Base-by-base conservation (phyloP, 106 monocot species). In the Dendrobium huoshanense region DNA sequence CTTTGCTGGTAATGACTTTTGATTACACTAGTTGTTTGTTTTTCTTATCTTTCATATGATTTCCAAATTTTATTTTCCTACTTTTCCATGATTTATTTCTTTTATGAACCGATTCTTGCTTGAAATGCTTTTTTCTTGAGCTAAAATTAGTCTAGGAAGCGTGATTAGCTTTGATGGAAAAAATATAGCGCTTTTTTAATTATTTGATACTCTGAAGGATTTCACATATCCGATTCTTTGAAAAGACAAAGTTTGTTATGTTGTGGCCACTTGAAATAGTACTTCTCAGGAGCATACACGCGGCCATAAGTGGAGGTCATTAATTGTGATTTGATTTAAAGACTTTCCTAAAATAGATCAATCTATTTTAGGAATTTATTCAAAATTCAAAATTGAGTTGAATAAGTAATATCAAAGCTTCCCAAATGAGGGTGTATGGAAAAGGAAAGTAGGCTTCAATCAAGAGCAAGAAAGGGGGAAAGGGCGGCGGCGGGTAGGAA, bases 1-100 rank as follows among this genome's bases (percentile, higher is more conserved):
- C 98, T 72, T 89, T 99, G 84, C 84, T 99, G 91, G 98, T 99
- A 79, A 87, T 74, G 61, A 59, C 56, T 33, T 80, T 81, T 29
- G 55, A 33, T 15, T 7, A 29, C 70, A 16, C 11, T 37, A 70
- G 18, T 18, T 17, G 20, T 29, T 33, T 40, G n/a, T 70, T 70
- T 8, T 37, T 37, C 29, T 4, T 33, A 2, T 70, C 13, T 8
- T 70, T 22, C 15, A 65, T 65, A 65, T 24, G 24, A 2, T 65
- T 25, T 65, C 15, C 25, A 65, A 65, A 70, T 70, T 70, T 37
- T 33, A 29, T 33, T 70, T 70, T 70, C 9, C 3, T 70, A 37
- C 13, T 33, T 70, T 70, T 70, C 33, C 70, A 70, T 15, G 70
- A 70, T 33, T 70, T 70, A 0, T 6, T 61, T 61, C 19, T 22